Percentiles rank a stretch among this genome's conserved stretches.
Evolutionary conservation across 495 filamentous ascomycete genomes (phyloP).

Genomic region (Alectoria sarmentosa): DNA sequence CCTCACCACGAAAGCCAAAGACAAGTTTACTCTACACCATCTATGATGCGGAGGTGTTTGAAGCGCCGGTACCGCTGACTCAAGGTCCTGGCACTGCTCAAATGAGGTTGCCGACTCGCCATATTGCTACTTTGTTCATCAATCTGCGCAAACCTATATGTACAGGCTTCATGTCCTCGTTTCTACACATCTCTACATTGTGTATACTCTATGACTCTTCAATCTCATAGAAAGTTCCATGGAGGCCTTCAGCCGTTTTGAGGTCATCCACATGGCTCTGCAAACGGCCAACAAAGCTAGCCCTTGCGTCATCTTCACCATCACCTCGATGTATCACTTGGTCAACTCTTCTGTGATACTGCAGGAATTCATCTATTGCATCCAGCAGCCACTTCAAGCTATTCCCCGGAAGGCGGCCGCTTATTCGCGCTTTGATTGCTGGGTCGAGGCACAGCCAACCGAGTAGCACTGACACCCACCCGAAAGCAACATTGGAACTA

Average conservation of each 20-base stretch:
- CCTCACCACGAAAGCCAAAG: background rate
- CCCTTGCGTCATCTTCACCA: constrained; percentile 31
- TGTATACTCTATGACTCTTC: background rate
- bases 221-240: background rate
- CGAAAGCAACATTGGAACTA: constrained; percentile 81
- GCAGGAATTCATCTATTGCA: constrained; percentile 80
- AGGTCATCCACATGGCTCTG: constrained; percentile 41
- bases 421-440: constrained; percentile 45
- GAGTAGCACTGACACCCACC: constrained; percentile 82
- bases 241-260: constrained; percentile 23
- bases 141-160: background rate
- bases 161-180: background rate
- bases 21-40: background rate
- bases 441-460: constrained; percentile 65
- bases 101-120: background rate
- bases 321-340: constrained; percentile 35
- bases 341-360: constrained; percentile 70
- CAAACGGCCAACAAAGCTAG: constrained; percentile 53
- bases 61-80: background rate
- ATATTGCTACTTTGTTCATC: background rate
- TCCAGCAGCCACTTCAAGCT: constrained; percentile 58
- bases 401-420: constrained; percentile 46
- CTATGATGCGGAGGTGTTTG: background rate
- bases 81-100: background rate
- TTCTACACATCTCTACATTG: background rate